Evolutionary conservation across 371 early-diverging fungal species (phyloP), one percentile per base, ranked within the genome.

Genomic region (Mortierella sp.): DNA sequence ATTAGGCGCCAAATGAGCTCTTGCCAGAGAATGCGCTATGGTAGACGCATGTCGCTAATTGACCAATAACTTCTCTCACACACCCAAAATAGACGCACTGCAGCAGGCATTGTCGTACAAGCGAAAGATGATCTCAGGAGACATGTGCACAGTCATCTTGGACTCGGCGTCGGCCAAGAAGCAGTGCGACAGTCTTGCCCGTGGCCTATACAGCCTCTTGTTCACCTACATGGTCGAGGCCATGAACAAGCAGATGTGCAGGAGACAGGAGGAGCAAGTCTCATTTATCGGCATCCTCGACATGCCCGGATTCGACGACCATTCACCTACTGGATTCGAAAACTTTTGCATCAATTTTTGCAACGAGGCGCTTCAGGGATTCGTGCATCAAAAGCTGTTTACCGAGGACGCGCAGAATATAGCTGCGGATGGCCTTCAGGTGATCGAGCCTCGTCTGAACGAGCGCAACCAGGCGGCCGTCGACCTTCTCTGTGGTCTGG

Each of bases 191-290:
- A 87, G 89, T 19, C 88, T 98, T 5, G 96, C 96, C 16, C 88
- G 91, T 43, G 87, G 89, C 14, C 88, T 98, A 16, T 97, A 97
- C 84, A 92, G 92, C 9, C 89, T 97, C 34, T 81, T 98, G 64
- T 94, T 97, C 80, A 89, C 93, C 24, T 98, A 96, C 95, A 80
- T 98, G 37, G 91, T 97, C 47, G 98, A 97, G 79, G 92, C 93
- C 64, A 89, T 97, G 86, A 98, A 98, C 86, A 87, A 88, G 31
- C 92, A 95, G 64, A 87, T 96, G 58, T 92, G 92, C 78, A 78
- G 86, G 64, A 92, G 93, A 47, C 91, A 92, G 79, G 89, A 87
- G 39, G 93, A 92, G 3, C 88, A 90, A n/a, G 88, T 90, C 64
- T 88, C 91, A 1, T 93, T 94, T 70, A 90, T 96, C 50, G 93